phyloP scores from a whole-genome alignment of 495 filamentous ascomycete genomes.

The Parathielavia hyrcaniae region DNA sequence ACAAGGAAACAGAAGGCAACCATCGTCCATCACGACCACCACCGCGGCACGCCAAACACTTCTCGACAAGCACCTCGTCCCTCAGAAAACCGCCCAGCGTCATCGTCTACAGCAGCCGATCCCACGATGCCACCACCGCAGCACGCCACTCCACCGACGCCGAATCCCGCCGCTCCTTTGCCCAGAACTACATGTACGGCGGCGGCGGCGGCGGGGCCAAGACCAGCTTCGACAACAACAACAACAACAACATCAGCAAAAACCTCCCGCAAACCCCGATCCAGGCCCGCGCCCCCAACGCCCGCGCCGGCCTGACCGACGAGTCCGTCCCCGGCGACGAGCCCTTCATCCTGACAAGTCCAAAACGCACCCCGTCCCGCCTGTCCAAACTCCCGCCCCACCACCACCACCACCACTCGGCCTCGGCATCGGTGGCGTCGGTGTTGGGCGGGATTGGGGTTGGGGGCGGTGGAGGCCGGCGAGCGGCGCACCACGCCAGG shows the following conservation, averaged over 20 bases:
- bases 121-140: constrained; percentile 4
- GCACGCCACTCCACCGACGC: constrained; percentile 34
- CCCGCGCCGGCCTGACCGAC: constrained; percentile 44
- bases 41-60: constrained; percentile 36
- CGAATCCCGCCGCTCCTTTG: constrained; percentile 32
- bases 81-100: constrained; percentile 40
- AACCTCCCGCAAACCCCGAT: constrained; percentile 40
- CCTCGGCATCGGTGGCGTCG: too few species aligned
- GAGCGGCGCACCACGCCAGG: constrained; percentile 24
- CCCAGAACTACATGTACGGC: constrained; percentile 16
- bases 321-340: constrained; percentile 45
- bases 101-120: constrained; percentile 42
- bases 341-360: constrained; percentile 38
- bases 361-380: constrained; percentile 38
- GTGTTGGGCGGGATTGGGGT: too few species aligned
- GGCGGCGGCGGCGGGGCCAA: too few species aligned
- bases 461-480: too few species aligned
- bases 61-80: constrained; percentile 37
- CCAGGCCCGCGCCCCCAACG: constrained; percentile 44
- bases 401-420: too few species aligned
- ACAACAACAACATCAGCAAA: constrained; percentile 37
- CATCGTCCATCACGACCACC: too few species aligned
- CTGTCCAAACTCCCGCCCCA: constrained; percentile 39
- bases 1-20: constrained; percentile 23
- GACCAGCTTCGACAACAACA: constrained; percentile 40